Evolutionary conservation across 306 rosid genomes (phyloP), one percentile per base, ranked within the genome.

Genomic region (Prunus dulcis): DNA sequence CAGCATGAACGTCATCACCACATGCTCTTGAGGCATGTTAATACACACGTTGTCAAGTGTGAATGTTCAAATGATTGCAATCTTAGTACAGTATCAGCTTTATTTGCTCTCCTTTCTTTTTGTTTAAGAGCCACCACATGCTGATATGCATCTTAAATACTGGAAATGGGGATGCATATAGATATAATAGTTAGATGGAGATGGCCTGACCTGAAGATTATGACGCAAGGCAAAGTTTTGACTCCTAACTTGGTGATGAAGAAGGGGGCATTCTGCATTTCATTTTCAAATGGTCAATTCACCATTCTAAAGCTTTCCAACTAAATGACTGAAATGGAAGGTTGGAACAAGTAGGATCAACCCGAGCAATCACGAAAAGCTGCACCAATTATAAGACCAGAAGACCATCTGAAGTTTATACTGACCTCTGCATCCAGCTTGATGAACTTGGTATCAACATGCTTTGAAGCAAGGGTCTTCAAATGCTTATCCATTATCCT

Each of bases 401-500:
- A 67, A 49, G 22, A 56, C 23, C 5, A 56, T n/a, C 18, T 60
- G 45, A 62, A 23, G 57, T 80, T 73, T 50, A 61, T 52, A 77
- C 93, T 74, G 47, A 94, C 98, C 98, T 94, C 98, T 4, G 96
- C 93, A 74, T 92, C 95, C 73, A 94, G 85, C 85, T 80, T 92
- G 82, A 94, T 80, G 78, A 94, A 92, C 86, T 89, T 94, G 1
- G 97, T 81, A 78, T 90, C 96, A 62, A 86, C 46, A 81, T 94
- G 96, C 74, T 34, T 89, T 9, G 77, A 53, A 41, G 97, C 75
- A 80, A 94, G 93, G 64, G 93, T 60, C 84, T 89, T 92, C 82
- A 94, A 79, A 88, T 94, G 98, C 90, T 94, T 94, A 75, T 92
- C 97, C 87, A 92, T 74, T 75, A 94, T 92, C 95, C 98, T 92